Percentiles rank a stretch among this genome's conserved stretches.
phyloP scores from a whole-genome alignment of 2,329 filamentous ascomycete species.

The Simplicillium aogashimaense region DNA sequence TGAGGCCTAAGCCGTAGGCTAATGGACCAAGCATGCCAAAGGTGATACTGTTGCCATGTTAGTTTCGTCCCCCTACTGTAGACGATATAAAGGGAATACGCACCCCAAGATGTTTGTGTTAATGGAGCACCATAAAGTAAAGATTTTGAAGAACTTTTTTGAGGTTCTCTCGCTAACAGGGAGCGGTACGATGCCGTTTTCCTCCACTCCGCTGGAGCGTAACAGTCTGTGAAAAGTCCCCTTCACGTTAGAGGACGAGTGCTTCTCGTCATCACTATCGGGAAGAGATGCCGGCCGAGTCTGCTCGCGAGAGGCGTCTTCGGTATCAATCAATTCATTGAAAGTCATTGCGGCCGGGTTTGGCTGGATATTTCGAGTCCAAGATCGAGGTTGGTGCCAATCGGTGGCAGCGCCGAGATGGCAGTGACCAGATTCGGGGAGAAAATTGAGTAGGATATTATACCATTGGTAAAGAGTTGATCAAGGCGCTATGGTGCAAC shows the following conservation, averaged over 20 bases:
- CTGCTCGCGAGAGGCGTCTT: no score
- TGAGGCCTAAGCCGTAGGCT: slow-evolving; percentile 41
- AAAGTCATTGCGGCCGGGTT: no score
- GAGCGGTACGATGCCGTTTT: slow-evolving; percentile 32
- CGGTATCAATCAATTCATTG: no score
- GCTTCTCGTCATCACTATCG: not conserved
- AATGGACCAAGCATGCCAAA: slow-evolving; percentile 54
- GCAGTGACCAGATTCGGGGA: no score
- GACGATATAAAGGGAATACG: slow-evolving; percentile 9
- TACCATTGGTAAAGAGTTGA: no score
- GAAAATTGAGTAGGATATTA: no score
- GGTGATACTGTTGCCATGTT: slow-evolving; percentile 33
- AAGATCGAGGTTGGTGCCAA: no score
- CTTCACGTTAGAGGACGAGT: not conserved
- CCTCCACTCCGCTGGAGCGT: slow-evolving; percentile 29
- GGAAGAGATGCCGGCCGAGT: no score
- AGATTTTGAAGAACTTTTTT: slow-evolving; percentile 31
- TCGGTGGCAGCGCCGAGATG: no score
- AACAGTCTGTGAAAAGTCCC: slow-evolving; percentile 14
- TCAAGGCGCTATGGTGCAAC: no score
- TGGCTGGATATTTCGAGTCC: no score
- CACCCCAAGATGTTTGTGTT: slow-evolving; percentile 37
- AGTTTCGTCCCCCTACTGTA: not conserved
- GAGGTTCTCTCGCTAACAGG: slow-evolving; percentile 29
- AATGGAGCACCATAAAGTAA: slow-evolving; percentile 38